Evolutionary conservation across 805 yeast genomes (phyloP).

Genomic region (Saccharomycopsis fodiens): DNA sequence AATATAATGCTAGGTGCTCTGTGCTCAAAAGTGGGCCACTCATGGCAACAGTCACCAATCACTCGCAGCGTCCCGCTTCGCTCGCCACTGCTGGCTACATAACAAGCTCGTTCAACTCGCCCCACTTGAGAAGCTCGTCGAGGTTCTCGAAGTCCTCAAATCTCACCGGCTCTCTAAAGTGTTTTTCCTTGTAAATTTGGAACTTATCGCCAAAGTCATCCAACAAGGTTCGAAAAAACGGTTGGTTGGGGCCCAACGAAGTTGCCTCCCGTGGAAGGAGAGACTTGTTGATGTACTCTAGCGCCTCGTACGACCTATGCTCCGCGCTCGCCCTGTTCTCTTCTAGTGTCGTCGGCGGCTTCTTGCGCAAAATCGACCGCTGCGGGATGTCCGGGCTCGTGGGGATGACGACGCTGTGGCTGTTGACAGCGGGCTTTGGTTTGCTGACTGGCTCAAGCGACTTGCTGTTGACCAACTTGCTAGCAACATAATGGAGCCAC

Average conservation of each 20-base stretch:
- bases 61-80: too few species aligned
- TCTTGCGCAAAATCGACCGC: conserved; percentile 21
- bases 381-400: neutral
- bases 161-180: conserved; percentile 22
- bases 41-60: too few species aligned
- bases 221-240: conserved; percentile 12
- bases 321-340: conserved; percentile 22
- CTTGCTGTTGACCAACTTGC: conserved; percentile 39
- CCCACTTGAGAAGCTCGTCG: conserved; percentile 24
- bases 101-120: conserved; percentile 17
- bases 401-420: too few species aligned
- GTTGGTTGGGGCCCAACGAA: conserved; percentile 16
- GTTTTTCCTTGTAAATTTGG: conserved; percentile 6
- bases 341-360: conserved; percentile 2
- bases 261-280: conserved; percentile 30
- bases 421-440: neutral
- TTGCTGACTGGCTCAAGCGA: conserved; percentile 7
- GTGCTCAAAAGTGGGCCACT: too few species aligned
- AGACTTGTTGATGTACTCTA: conserved; percentile 27
- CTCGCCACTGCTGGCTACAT: too few species aligned
- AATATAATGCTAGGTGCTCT: too few species aligned
- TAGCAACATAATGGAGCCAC: conserved; percentile 60
- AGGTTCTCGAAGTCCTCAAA: conserved; percentile 25
- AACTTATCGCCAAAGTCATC: conserved; percentile 15
- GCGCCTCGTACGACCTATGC: conserved; percentile 10